Base-by-base conservation (phyloP, 2,329 filamentous ascomycete species). In the Chaetoscypha palmicola region DNA sequence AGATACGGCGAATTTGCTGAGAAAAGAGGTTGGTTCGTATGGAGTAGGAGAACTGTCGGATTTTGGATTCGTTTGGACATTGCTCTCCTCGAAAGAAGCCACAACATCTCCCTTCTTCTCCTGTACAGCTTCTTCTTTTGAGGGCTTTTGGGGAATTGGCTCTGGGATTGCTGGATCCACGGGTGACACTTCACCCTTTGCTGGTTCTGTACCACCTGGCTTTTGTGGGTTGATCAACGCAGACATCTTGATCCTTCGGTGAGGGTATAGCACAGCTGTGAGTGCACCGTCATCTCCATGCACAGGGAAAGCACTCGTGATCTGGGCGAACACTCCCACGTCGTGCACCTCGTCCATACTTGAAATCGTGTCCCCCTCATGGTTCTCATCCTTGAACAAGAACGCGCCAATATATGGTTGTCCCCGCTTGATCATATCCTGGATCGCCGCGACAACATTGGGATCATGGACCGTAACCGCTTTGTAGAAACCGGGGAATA, bases 401-500 rank as follows among this genome's bases (percentile, higher is more conserved):
- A 98, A 98, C 2, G 90, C 91, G 50, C 92, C 92, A 31, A 98
- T 88, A 59, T 98, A 98, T 19, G 91, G 94, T 65, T 98, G 94
- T 1, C 92, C 92, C 41, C 91, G 77, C 73, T 94, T 95, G 63
- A 97, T 87, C 75, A 95, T 92, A 62, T 98, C 94, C 46, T 90
- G 85, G 54, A 98, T 94, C 17, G 92, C 92, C 30, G 82, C 81
- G 11, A 90, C 85, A 26, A 98, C 92, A 56, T 92, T 86, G 14
- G 86, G 86, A 60, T 98, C 89, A 62, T 87, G 83, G 55, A 98
- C 94, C 3, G 91, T 98, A 55, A 98, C 92, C 8, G 92, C 91
- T 68, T 98, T 98, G 71, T 98, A 98, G 67, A 97, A 98, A 1
- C 92, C 92, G 1, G 92, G 92, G 66, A 97, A 98, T 10, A 98